Evolutionary conservation across 257 asterid species (phyloP), one percentile per base, ranked within the genome.

Genomic region (Solanum pinnatisectum): DNA sequence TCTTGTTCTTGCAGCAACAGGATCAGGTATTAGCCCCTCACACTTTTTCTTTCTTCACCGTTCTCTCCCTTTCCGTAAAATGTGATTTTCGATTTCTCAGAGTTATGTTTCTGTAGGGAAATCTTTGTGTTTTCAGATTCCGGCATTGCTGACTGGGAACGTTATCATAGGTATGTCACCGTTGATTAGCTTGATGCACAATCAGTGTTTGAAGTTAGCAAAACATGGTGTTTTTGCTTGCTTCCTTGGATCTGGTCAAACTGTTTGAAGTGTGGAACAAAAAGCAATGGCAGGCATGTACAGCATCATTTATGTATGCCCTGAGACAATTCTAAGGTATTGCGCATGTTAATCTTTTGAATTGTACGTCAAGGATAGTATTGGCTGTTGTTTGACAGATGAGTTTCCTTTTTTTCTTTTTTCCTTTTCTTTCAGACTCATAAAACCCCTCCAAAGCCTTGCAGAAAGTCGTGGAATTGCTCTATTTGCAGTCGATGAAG

Each of bases 171-270:
- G 94, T 86, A 92, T 95, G 88, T 95, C 98, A 36, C 98, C 97
- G 79, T 90, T 94, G 89, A 95, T 95, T 89, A 95, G 98, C 94
- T 93, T 95, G 94, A 94, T 95, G 98, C 96, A 94, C 68, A 95
- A 95, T 89, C 98, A 95, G 87, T 95, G 96, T 90, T 91, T 95
- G 93, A 95, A 92, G 91, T 94, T 95, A 59, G 95, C 89, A 65
- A 90, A 92, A 60, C 94, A 93, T 88, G 98, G 95, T 68, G 90
- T 95, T 83, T 91, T 95, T 14, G 97, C 98, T 88, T 95, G 96
- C 94, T 95, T 95, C 89, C 98, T 95, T 73, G 98, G 96, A 89
- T 95, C 98, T 91, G 98, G 98, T 89, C 98, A 95, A 90, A 86
- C 89, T 86, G 96, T 94, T 89, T 92, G 70, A 92, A 93, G 91